Percentiles rank a stretch among this genome's conserved stretches.
Evolutionary conservation across 345 rosid species (phyloP).

Genomic region (Firmiana major): DNA sequence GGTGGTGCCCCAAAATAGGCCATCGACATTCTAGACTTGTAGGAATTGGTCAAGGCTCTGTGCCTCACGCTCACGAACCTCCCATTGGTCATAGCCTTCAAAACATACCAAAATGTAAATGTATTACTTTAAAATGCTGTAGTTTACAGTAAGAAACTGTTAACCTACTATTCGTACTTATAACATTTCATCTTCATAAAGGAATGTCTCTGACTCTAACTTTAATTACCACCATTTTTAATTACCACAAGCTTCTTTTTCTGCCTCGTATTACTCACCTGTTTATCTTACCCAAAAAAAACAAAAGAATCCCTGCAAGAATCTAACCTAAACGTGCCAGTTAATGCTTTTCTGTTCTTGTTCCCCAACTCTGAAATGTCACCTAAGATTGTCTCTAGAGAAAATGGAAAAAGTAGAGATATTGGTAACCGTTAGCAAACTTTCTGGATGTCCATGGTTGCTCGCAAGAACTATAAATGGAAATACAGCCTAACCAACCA

Average conservation of each 20-base stretch:
- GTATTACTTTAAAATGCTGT: too few relatives aligned
- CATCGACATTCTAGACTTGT: conserved; percentile 58
- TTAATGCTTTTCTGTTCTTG: not conserved
- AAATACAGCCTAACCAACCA: not conserved
- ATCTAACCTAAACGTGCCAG: not conserved
- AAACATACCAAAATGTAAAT: not conserved
- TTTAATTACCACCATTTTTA: not conserved
- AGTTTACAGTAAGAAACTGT: not conserved
- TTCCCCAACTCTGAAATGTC: not conserved
- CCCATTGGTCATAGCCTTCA: conserved; percentile 79
- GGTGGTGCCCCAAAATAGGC: conserved; percentile 80
- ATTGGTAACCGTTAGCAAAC: not conserved
- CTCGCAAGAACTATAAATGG: not conserved
- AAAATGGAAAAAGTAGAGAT: not conserved
- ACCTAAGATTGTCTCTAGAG: not conserved
- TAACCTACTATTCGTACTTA: not conserved
- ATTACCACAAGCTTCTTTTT: too few relatives aligned
- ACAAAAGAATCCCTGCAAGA: not conserved
- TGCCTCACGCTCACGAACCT: conserved; percentile 80
- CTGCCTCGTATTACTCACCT: not conserved
- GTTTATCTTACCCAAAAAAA: not conserved
- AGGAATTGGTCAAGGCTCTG: conserved; percentile 47
- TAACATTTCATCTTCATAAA: not conserved
- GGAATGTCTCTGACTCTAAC: not conserved
- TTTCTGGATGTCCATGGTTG: not conserved